Base-by-base conservation (phyloP, 805 yeast species). In the Jamesozyma hellenica region DNA sequence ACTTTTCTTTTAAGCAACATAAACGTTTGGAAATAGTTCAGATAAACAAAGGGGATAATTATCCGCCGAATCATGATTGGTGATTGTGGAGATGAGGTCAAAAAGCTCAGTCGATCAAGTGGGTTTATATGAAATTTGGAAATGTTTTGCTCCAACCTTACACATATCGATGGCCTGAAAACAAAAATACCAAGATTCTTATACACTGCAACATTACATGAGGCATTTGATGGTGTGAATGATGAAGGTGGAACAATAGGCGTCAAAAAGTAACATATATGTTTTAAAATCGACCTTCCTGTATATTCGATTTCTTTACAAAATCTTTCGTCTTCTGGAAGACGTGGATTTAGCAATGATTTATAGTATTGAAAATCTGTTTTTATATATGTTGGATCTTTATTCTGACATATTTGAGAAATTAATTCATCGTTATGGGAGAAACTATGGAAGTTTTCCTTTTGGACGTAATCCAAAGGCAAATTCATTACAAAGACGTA, bases 21-120 rank as follows among this genome's bases (percentile, higher is more conserved):
- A 33, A 45, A 45, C 16, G 51, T 40, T 23, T 41, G 34, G 18
- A 52, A 45, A 40, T 49, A 56, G 13, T 44, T 42, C 16, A 50
- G 45, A 34, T 44, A 56, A 1, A 42, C 37, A 38, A 38, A 37
- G 7, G 58, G 51, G 13, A 56, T 19, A 28, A 46, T 42, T 7
- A 55, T 41, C 36, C 87, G 90, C 66, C 73, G 95, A 44, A 82
- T 87, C 41, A 84, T 83, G 8, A 79, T 83, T 45, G 96, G 95
- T 2, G 86, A 92, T 1, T 94, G 82, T 51, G 96, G 87, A 61
- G 71, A 82, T 44, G 67, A 77, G 28, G 84, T 84, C 45, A 90
- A 82, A 60, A 84, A 51, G 40, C 61, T 55, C 19, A 51, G 43
- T 28, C 45, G 46, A 42, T 58, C 56, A 31, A 50, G 36, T 3